These are phyloP conservation scores for Apiospora rasikravindrae DNA, from an alignment of 2,329 filamentous ascomycete species.

Conservation along the genomic window DNA sequence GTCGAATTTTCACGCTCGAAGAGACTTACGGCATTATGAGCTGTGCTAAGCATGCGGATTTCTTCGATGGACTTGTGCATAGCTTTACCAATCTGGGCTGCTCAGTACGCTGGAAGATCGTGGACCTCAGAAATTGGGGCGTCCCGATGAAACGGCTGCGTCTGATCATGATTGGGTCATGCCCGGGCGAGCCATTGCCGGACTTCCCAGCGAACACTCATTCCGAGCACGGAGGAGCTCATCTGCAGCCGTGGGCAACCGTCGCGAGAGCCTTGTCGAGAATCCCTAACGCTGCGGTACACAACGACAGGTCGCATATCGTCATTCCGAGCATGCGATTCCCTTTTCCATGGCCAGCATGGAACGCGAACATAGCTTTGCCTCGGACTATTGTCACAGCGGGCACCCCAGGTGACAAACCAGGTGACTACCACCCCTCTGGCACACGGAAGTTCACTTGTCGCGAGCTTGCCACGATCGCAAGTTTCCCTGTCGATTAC, in stretches of 20 bases:
- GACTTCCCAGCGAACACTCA: constrained; percentile 69
- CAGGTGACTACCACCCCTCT: constrained; percentile 23
- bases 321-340: accelerated
- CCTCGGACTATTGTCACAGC: neutral
- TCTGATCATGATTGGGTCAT: constrained; percentile 62
- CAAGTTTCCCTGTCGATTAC: constrained; percentile 70
- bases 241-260: constrained; percentile 44
- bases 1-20: constrained; percentile 77
- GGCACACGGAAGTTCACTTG: constrained; percentile 68
- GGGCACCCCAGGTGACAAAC: neutral
- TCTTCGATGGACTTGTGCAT: constrained; percentile 65
- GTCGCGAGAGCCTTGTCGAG: constrained; percentile 47
- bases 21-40: constrained; percentile 74
- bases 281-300: neutral
- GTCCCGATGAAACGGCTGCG: constrained; percentile 55
- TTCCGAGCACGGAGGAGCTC: constrained; percentile 37
- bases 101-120: constrained; percentile 70
- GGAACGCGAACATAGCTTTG: neutral
- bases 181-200: constrained; percentile 74
- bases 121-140: constrained; percentile 58
- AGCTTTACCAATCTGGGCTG: constrained; percentile 70
- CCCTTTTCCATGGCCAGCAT: neutral
- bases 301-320: neutral
- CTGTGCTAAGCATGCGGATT: constrained; percentile 40
- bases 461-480: constrained; percentile 71